Evolutionary conservation across 78 protist species (phyloP), one percentile per base, ranked within the genome.

Genomic region (Acrasis kona): DNA sequence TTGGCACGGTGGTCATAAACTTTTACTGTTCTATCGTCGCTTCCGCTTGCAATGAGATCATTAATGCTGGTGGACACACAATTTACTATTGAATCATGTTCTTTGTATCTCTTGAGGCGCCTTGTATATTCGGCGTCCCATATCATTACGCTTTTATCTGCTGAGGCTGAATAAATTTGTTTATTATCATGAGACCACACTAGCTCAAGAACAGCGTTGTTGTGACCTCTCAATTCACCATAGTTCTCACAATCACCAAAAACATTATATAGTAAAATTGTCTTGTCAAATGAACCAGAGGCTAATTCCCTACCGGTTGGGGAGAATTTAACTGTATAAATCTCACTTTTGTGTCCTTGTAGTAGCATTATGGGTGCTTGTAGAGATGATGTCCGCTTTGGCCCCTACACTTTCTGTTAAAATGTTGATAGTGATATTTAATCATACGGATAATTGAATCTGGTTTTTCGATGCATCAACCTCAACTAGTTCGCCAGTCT

Each of bases 1-100:
- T 64, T 68, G 10, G 32, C 27, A n/a, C 82, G 61, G 7, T 68
- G 10, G 39, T 78, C 82, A 42, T 68, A 78, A 41, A 78, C 3
- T 37, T 72, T 78, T 19, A 7, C 65, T 12, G 10, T 9, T 5
- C 81, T 36, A 27, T 78, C 82, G 29, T 78, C 79, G 4, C 77
- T 39, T 4, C 82, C 77, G 27, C 72, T 31, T 6, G 41, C 64
- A 30, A 78, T 34, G 30, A 74, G 4, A 5, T 68, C 41, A 5
- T 3, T 39, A 29, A 29, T 27, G 7, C 5, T 10, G 41, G 7
- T 41, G 39, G 80, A 76, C 40, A 68, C 37, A 66, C 74, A 10
- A 66, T 74, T 74, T 12, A 74, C 36, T 5, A 74, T 74, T 64
- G 41, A 39, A 42, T 6, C 67, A 29, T 40, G 7, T 27, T 9